Base-by-base conservation (phyloP, 2,329 filamentous ascomycete species). In the Septoria linicola region DNA sequence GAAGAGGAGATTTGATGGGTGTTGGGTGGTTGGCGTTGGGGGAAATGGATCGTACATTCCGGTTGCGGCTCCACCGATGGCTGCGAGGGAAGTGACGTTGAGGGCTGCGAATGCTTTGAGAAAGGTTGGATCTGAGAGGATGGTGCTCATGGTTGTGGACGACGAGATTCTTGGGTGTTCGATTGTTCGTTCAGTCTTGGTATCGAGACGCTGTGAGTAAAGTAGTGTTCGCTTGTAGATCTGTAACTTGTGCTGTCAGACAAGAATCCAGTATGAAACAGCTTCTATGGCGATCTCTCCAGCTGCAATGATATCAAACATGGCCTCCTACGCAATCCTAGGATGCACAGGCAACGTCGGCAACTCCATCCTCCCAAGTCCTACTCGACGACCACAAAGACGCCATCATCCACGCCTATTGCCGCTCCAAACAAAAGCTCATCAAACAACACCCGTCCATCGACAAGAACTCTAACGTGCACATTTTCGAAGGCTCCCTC, bases 371-470 rank as follows among this genome's bases (percentile, higher is more conserved):
- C 66, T 78, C 34, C n/a, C 41, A 69, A 16, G 65, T 65, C 34
- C 66, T 78, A 1, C 66, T 76, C 2, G 44, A 65, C 2, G 44
- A 65, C 8, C 46, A 49, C 0, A 63, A 69, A 1, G 32, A 67
- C 8, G 60, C 49, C 31, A 55, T 55, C 3, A 64, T 79, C 52
- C 56, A 73, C 48, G 74, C 72, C 16, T 78, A 73, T 62, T 75
- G 73, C 49, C 76, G 75, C 53, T 71, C 70, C 57, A 54, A 61
- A 13, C 20, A 63, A 13, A 78, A 77, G 57, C 69, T 78, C 3
- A 11, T 60, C 2, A 53, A 47, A 0, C 49, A 69, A 3, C 10
- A 71, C 1, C 73, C 75, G 1, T 59, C 65, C 14, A 41, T 70
- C 8, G 49, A 40, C 1, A 56, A 66, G 7, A 55, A 32, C 40